Base-by-base conservation (phyloP, 1,284 basidiomycete species). In the Xanthoconium separans region DNA sequence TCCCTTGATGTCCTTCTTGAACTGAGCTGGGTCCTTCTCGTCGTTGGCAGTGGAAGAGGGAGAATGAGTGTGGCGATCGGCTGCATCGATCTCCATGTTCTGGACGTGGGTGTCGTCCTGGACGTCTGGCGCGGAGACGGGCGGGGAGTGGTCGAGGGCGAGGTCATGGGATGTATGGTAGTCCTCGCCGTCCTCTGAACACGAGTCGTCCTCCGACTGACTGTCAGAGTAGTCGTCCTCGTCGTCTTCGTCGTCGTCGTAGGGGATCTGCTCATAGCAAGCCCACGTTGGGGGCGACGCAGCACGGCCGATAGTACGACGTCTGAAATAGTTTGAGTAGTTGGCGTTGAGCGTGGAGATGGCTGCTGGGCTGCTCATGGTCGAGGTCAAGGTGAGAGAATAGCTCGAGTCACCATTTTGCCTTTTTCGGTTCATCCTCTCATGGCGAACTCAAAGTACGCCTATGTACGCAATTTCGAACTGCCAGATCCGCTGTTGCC, bases 371-470 rank as follows among this genome's bases (percentile, higher is more conserved):
- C 33, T 61, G 50, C 47, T 71, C 58, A 68, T 69, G 27, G 27
- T 29, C 20, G 20, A 43, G 20, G 40, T 33, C 7, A 3, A 44
- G 11, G 20, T 13, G 40, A 15, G 12, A 24, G 40, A 34, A 53
- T 27, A 7, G 27, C 27, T 27, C 27, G 51, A 40, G 53, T 48
- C 44, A 43, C 57, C 54, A 49, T 47, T 44, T 62, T 68, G 30
- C 65, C 65, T 63, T 60, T 61, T 68, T 44, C 7, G 53, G 58
- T 9, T 22, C 13, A 9, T 31, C 47, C 30, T 6, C 4, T 10
- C 22, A 96, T 99, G 97, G 95, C 96, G 22, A 93, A 92, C 59
- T 91, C 92, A 12, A 89, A 85, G 64, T 99, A 88, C 65, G 89
- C 90, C 47, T 98, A 99, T 70, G 96, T 98, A 27, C 85, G 87